Conservation (phyloP, 2,329 filamentous ascomycete species). For the Blumeria graminis region DNA sequence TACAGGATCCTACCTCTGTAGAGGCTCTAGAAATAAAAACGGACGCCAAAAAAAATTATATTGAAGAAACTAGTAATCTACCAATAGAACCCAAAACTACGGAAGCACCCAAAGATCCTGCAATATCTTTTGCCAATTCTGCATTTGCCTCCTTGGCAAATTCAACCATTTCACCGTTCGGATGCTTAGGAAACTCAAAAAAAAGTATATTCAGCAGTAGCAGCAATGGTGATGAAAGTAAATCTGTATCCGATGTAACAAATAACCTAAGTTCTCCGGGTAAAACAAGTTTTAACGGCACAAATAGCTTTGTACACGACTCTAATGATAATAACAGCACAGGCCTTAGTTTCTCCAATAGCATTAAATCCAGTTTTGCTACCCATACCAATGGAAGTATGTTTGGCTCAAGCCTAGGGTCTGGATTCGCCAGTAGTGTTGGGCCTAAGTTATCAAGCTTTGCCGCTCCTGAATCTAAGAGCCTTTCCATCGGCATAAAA, state of each 20-base stretch:
- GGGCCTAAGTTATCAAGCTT: constrained; percentile 37
- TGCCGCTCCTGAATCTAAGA: constrained; percentile 32
- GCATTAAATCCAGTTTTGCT: constrained; percentile 13
- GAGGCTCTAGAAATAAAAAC: too few species aligned
- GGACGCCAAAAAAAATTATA: too few species aligned
- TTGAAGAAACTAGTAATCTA: too few species aligned
- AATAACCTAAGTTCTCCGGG: constrained; percentile 15
- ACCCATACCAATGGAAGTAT: constrained; percentile 18
- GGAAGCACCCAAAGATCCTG: not conserved
- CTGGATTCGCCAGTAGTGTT: constrained; percentile 18
- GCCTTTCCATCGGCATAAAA: constrained; percentile 27
- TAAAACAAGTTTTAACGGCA: constrained; percentile 1
- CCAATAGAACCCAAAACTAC: not conserved
- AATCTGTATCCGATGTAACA: constrained; percentile 24
- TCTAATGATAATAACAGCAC: constrained; percentile 17
- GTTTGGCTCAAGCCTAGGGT: constrained; percentile 18
- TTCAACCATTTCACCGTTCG: constrained; percentile 38
- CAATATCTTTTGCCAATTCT: constrained; percentile 41
- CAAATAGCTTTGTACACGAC: constrained; percentile 15
- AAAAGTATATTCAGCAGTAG: constrained; percentile 25
- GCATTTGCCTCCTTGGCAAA: constrained; percentile 41
- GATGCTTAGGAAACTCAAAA: constrained; percentile 25
- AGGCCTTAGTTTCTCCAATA: constrained; percentile 15
- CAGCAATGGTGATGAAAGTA: constrained; percentile 16
- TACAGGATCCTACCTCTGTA: too few species aligned